Base-by-base conservation (phyloP, 148 eudicot genomes). In the Rhododendron vialii region DNA sequence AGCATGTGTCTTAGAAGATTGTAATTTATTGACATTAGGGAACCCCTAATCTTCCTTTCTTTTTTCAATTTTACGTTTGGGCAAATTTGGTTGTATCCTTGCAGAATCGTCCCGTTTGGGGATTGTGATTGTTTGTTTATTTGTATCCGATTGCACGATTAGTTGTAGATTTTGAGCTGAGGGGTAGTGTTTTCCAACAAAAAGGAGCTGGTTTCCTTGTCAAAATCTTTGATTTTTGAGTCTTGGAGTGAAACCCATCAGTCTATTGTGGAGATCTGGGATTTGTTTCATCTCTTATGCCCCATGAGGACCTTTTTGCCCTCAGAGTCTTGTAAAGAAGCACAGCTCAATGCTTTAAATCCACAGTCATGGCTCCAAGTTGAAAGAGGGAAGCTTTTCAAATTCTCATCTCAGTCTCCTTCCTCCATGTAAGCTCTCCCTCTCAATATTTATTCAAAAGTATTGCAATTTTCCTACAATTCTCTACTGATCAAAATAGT, bases 361-460 rank as follows among this genome's bases (percentile, higher is more conserved):
- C 98, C 99, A 47, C 98, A 96, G 87, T 95, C 98, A 84, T 96
- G 99, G 99, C 94, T 96, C 43, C 99, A 95, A 94, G 98, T 95
- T 90, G 98, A 95, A 86, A 96, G 98, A 86, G 98, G 97, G 78
- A 97, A 97, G 88, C 89, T 90, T 87, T 88, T 96, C 26, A 95
- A 94, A 85, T 47, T 89, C 73, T 91, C 96, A 80, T 63, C 93
- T 4, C 92, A 95, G 59, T 87, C 95, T 51, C 89, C 98, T 73
- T 92, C 98, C 82, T 95, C 98, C 43, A 89, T 97, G 99, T 97
- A 92, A 89, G 95, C 87, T 88, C 10, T 13, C 80, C 36, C 2
- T 79, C 74, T 61, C 67, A 18, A 74, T 47, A 24, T 53, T 55
- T 53, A 53, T 53, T 53, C 81, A 2, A 35, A 75, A 75, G 17